phyloP scores from a whole-genome alignment of 2,329 filamentous ascomycete species.

The Chrysoporthe deuterocubensis region DNA sequence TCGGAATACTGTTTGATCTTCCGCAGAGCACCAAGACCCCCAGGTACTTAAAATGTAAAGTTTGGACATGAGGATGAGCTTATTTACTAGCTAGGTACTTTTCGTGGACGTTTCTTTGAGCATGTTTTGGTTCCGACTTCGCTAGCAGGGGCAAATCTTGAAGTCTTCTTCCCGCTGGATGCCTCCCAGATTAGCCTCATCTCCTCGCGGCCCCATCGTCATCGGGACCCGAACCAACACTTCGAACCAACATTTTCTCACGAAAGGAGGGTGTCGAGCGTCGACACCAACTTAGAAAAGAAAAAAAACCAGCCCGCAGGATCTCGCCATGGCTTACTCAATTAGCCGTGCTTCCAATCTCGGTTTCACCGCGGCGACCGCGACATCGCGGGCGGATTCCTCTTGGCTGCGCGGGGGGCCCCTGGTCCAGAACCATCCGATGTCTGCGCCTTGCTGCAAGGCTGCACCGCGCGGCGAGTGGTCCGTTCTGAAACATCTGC shows the following conservation, averaged over 20 bases:
- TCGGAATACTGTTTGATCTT: too few relatives aligned
- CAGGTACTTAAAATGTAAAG: too few relatives aligned
- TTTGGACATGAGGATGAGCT: too few relatives aligned
- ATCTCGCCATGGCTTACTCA: constrained; percentile 38
- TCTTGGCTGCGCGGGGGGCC: constrained; percentile 38
- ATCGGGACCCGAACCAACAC: neutral
- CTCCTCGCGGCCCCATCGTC: too few relatives aligned
- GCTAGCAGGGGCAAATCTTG: too few relatives aligned
- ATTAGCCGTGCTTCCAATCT: constrained; percentile 37
- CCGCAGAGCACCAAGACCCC: too few relatives aligned
- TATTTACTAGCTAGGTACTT: too few relatives aligned
- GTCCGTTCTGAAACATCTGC: constrained; percentile 5
- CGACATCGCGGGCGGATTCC: constrained; percentile 34
- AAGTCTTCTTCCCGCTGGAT: too few relatives aligned
- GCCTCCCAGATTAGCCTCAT: too few relatives aligned
- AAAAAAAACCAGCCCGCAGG: constrained; percentile 30
- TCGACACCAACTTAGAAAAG: neutral
- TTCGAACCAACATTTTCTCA: too few relatives aligned
- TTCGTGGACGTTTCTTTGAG: too few relatives aligned
- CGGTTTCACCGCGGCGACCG: constrained; percentile 38
- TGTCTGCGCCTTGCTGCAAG: constrained; percentile 36
- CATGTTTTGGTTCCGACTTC: too few relatives aligned
- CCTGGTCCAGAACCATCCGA: constrained; percentile 39
- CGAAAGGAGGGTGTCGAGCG: neutral
- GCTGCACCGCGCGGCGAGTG: constrained; percentile 30